These are phyloP conservation scores for Melampsora medusae DNA, from an alignment of 1,284 basidiomycete species.

Conservation along the genomic window DNA sequence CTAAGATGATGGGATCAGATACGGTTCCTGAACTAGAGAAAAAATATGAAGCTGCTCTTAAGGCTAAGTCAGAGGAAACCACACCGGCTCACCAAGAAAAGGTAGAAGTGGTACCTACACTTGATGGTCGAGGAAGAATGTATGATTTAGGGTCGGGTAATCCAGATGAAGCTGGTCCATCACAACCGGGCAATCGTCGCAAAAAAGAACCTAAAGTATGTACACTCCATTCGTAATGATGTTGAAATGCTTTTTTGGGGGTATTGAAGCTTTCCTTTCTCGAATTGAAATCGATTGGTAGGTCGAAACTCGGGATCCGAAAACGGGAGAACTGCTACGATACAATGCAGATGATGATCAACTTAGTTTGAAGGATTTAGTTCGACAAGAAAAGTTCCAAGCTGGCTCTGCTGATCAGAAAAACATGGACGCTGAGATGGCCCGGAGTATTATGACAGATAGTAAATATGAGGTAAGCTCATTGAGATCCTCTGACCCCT, in stretches of 20 bases:
- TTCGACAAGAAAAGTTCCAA: constrained; percentile 85
- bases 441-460: constrained; percentile 79
- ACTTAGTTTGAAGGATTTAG: constrained; percentile 80
- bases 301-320: constrained; percentile 83
- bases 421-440: constrained; percentile 83
- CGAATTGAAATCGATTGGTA: constrained; percentile 43
- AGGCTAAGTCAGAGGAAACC: constrained; percentile 45
- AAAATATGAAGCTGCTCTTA: constrained; percentile 67
- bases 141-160: constrained; percentile 82
- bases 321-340: constrained; percentile 75
- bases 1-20: constrained; percentile 74
- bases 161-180: constrained; percentile 58
- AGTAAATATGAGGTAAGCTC: constrained; percentile 72
- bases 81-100: constrained; percentile 55
- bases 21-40: constrained; percentile 72
- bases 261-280: background rate
- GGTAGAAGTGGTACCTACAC: constrained; percentile 80
- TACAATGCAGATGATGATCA: constrained; percentile 87
- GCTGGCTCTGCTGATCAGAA: constrained; percentile 87
- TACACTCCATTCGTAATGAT: constrained; percentile 39
- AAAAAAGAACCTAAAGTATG: constrained; percentile 70
- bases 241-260: background rate
- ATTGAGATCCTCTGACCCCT: constrained; percentile 17
- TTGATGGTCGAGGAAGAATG: constrained; percentile 78
- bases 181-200: constrained; percentile 66